Conservation (phyloP, 352 stramenopile genomes). For the Lagenidium sp. region DNA sequence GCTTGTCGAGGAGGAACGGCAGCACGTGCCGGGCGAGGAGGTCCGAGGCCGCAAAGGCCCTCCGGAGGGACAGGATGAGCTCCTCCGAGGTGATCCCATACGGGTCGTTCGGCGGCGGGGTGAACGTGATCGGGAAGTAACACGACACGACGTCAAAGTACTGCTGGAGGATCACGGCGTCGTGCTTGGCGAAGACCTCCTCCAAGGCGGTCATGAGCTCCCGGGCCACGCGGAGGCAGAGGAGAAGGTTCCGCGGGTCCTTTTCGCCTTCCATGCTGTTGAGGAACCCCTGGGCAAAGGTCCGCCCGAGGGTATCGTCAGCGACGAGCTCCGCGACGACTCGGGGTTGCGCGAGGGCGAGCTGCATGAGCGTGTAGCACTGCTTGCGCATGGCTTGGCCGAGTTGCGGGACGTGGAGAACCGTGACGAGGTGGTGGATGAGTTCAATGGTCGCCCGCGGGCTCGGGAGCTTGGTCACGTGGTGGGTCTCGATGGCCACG, state of each 20-base stretch:
- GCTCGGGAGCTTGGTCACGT: slow-evolving; percentile 42
- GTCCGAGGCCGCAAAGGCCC: slow-evolving; percentile 70
- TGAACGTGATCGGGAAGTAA: slow-evolving; percentile 92
- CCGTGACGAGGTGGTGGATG: slow-evolving; percentile 48
- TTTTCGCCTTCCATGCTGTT: slow-evolving; percentile 87
- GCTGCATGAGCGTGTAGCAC: slow-evolving; percentile 76
- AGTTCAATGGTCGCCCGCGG: slow-evolving; percentile 42
- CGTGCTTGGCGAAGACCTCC: slow-evolving; percentile 50
- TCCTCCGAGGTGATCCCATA: slow-evolving; percentile 88
- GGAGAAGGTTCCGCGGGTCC: slow-evolving; percentile 78
- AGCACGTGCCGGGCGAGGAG: slow-evolving; percentile 71
- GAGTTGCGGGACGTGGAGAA: slow-evolving; percentile 73
- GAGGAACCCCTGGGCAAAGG: slow-evolving; percentile 71
- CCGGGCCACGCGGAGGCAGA: slow-evolving; percentile 67
- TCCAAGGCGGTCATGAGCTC: slow-evolving; percentile 50
- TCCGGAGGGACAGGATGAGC: slow-evolving; percentile 68
- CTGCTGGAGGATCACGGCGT: slow-evolving; percentile 66
- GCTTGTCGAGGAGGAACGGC: slow-evolving; percentile 85
- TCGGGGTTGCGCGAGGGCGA: slow-evolving; percentile 50
- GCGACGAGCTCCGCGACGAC: slow-evolving; percentile 40
- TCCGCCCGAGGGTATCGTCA: slow-evolving; percentile 16
- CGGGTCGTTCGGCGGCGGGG: slow-evolving; percentile 83
- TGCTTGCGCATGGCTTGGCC: slow-evolving; percentile 82
- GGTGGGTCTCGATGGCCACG: slow-evolving; percentile 61
- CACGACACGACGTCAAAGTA: slow-evolving; percentile 88